These are phyloP conservation scores for Decorospora gaudefroyi DNA, from an alignment of 2,329 filamentous ascomycete species.

Conservation along the genomic window DNA sequence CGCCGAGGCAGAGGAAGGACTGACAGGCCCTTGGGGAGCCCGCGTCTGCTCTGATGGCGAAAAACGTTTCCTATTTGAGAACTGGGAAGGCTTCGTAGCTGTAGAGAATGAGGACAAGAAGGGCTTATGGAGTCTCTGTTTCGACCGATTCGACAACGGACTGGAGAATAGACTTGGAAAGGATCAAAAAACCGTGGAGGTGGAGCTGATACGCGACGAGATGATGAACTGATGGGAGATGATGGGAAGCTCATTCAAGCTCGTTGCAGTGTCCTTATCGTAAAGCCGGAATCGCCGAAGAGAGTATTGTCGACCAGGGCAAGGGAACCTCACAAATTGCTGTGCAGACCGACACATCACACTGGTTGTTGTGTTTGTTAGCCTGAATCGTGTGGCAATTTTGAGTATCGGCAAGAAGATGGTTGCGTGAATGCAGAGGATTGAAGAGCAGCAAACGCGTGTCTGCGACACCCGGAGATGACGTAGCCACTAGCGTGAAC, in stretches of 20 bases:
- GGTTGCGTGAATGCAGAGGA: conserved; percentile 7
- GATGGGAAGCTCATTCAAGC: background rate
- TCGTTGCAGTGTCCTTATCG: no score
- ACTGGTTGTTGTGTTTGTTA: no score
- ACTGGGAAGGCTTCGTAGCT: conserved; percentile 60
- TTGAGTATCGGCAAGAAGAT: no score
- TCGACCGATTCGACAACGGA: conserved; percentile 52
- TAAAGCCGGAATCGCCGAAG: no score
- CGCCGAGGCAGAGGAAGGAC: conserved; percentile 62
- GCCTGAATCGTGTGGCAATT: no score
- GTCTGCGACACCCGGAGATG: conserved; percentile 8
- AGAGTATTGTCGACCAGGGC: no score
- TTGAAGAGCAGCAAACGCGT: conserved; percentile 11
- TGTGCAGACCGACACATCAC: no score
- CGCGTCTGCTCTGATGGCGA: conserved; percentile 75
- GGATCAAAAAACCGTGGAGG: conserved; percentile 21
- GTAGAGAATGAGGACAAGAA: conserved; percentile 55
- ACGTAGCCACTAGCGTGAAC: conserved; percentile 11
- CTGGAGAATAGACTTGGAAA: conserved; percentile 44
- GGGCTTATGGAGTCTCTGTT: conserved; percentile 58
- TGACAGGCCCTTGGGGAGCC: conserved; percentile 51
- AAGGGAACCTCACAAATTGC: no score
- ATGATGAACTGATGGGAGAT: conserved; percentile 9
- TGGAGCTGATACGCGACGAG: conserved; percentile 23
- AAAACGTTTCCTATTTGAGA: conserved; percentile 57